Base-by-base conservation (phyloP, 2,329 filamentous ascomycete species). In the Peltaster fructicola region DNA sequence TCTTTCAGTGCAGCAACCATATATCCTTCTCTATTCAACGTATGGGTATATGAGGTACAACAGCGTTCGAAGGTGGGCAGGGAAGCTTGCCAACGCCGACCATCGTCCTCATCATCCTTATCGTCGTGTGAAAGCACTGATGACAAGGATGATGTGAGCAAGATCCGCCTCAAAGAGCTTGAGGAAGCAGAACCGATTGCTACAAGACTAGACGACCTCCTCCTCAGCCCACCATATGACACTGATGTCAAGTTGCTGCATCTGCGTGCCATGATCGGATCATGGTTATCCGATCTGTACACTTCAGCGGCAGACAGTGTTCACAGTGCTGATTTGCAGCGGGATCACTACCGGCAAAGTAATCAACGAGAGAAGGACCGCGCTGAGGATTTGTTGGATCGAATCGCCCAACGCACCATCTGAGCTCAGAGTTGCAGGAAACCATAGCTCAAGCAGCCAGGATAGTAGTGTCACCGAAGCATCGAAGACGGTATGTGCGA, bases 31-130 rank as follows among this genome's bases (percentile, higher is more conserved):
- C 65, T 91, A 54, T 73, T 85, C 38, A 71, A 71, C 23, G 65
- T 81, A 22, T 85, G 88, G 66, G 65, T 92, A 25, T 84, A 80
- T 45, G 68, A 76, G 32, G 58, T 72, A 2, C 67, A 78, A 41
- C 59, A 67, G 22, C 48, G 43, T 30, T 51, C 70, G 70, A 54
- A 64, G 64, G 41, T 53, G 48, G 27, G 43, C 45, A 24, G 61
- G 22, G n/a, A 20, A 15, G 5, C 21, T 19, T n/a, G 26, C 20
- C 17, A 17, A 13, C 14, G 23, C 15, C 8, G 6, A 4, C 6
- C 8, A 14, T 8, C 20, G 12, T n/a, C n/a, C n/a, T n/a, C n/a
- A n/a, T n/a, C n/a, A n/a, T n/a, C n/a, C n/a, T n/a, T n/a, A n/a
- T n/a, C n/a, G n/a, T n/a, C n/a, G n/a, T n/a, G n/a, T n/a, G n/a